Evolutionary conservation across 2,329 filamentous ascomycete species (phyloP).

Genomic region (Penicillium polonicum): DNA sequence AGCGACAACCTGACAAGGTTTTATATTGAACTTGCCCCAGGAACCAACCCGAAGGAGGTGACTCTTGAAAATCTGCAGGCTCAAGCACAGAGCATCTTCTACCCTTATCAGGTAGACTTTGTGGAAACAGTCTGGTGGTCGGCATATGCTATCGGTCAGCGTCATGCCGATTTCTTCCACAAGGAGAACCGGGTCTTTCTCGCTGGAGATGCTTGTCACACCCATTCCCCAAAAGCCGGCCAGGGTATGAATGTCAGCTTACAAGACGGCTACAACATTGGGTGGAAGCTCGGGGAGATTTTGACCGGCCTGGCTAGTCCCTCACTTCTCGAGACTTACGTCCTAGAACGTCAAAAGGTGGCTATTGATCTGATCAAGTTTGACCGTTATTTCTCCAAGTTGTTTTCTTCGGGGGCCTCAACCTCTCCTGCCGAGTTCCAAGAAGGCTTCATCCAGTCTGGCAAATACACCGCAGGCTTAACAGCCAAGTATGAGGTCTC

Average conservation of each 20-base stretch:
- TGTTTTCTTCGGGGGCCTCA: slow-evolving; percentile 51
- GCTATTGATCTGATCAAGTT: slow-evolving; percentile 61
- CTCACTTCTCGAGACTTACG: slow-evolving; percentile 53
- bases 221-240: slow-evolving; percentile 69
- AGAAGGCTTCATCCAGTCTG: slow-evolving; percentile 58
- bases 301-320: slow-evolving; percentile 46
- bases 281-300: slow-evolving; percentile 58
- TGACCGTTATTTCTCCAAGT: slow-evolving; percentile 54
- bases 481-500: slow-evolving; percentile 56
- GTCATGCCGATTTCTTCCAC: slow-evolving; percentile 68
- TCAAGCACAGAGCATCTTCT: slow-evolving; percentile 54
- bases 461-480: slow-evolving; percentile 61
- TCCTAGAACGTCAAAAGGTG: slow-evolving; percentile 53
- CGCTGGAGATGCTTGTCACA: slow-evolving; percentile 66
- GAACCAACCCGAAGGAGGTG: slow-evolving; percentile 53
- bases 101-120: slow-evolving; percentile 56
- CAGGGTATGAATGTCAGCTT: slow-evolving; percentile 58
- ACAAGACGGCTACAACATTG: slow-evolving; percentile 61
- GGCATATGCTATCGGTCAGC: slow-evolving; percentile 68
- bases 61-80: slow-evolving; percentile 55
- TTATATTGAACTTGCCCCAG: slow-evolving; percentile 59
- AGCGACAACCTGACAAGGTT: slow-evolving; percentile 58
- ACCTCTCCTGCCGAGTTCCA: slow-evolving; percentile 53
- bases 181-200: slow-evolving; percentile 66
- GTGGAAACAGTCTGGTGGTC: slow-evolving; percentile 66